These are phyloP conservation scores for Clathrospora elynae DNA, from an alignment of 2,329 filamentous ascomycete genomes.

Conservation along the genomic window DNA sequence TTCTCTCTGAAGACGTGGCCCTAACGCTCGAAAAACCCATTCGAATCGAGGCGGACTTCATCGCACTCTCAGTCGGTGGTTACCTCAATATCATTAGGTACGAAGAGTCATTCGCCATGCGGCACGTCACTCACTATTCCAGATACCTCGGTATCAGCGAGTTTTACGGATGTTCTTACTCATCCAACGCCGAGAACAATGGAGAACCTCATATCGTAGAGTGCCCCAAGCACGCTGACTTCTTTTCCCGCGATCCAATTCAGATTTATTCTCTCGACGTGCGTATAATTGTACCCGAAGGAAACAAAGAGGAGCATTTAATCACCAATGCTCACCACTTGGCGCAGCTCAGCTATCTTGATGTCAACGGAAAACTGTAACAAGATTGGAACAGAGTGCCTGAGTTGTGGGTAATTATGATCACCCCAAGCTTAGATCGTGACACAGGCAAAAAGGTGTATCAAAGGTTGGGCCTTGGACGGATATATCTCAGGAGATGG, in stretches of 20 bases:
- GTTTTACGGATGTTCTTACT: constrained; percentile 1
- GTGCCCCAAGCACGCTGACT: neutral
- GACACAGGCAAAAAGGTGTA: neutral
- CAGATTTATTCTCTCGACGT: too few species aligned
- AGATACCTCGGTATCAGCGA: too few species aligned
- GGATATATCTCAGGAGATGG: constrained; percentile 14
- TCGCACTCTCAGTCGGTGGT: constrained; percentile 3
- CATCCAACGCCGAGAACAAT: neutral
- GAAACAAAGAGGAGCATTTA: too few species aligned
- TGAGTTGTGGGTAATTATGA: constrained; percentile 1
- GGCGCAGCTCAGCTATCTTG: constrained; percentile 1
- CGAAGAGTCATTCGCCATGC: too few species aligned
- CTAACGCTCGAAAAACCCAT: too few species aligned
- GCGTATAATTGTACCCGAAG: too few species aligned
- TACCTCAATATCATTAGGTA: too few species aligned
- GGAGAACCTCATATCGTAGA: neutral
- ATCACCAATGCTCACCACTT: neutral
- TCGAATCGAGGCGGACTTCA: neutral
- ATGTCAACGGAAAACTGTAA: neutral
- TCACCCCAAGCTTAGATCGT: neutral
- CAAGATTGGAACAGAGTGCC: neutral
- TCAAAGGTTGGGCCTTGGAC: constrained; percentile 7
- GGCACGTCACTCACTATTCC: too few species aligned
- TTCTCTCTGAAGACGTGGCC: too few species aligned
- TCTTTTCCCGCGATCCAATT: too few species aligned